A percentile compares a stretch with the other conserved stretches of the same genome.
These are phyloP conservation scores for Heliocybe sulcata DNA, from an alignment of 1,284 basidiomycete genomes.

Conservation along the genomic window DNA sequence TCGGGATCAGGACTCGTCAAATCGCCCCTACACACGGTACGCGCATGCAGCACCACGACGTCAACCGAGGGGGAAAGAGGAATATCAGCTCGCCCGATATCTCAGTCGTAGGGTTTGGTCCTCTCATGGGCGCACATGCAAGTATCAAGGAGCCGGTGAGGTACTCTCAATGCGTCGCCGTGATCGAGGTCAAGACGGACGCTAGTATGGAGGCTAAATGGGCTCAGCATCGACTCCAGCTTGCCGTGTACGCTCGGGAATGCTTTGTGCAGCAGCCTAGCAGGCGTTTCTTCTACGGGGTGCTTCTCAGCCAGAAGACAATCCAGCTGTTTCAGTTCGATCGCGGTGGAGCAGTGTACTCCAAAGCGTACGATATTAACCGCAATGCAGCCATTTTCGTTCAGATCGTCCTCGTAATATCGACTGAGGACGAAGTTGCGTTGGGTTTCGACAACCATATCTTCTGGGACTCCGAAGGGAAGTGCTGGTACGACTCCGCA, in stretches of 20 bases:
- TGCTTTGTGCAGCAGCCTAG: not conserved
- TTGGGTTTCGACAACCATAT: not conserved
- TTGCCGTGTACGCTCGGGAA: conserved; percentile 1
- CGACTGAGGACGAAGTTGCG: not conserved
- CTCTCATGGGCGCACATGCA: not conserved
- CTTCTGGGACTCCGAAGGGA: not conserved
- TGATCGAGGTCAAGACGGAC: not conserved
- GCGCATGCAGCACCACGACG: too few species aligned
- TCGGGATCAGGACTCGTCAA: not conserved
- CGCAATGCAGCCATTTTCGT: not conserved
- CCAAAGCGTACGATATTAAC: not conserved
- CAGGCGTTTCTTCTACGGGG: not conserved
- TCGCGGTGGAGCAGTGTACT: not conserved
- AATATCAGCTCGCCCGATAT: not conserved
- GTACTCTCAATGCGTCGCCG: not conserved
- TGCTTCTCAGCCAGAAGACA: not conserved
- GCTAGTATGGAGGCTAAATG: not conserved
- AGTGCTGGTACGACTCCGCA: not conserved
- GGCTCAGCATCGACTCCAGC: not conserved
- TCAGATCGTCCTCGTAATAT: not conserved
- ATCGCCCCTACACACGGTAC: not conserved
- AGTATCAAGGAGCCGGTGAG: too few species aligned
- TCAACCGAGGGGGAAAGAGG: too few species aligned
- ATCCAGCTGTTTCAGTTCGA: not conserved
- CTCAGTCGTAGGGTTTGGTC: not conserved